Conservation (phyloP, 164 flowering plant genomes). For the Magnolia officinalis region DNA sequence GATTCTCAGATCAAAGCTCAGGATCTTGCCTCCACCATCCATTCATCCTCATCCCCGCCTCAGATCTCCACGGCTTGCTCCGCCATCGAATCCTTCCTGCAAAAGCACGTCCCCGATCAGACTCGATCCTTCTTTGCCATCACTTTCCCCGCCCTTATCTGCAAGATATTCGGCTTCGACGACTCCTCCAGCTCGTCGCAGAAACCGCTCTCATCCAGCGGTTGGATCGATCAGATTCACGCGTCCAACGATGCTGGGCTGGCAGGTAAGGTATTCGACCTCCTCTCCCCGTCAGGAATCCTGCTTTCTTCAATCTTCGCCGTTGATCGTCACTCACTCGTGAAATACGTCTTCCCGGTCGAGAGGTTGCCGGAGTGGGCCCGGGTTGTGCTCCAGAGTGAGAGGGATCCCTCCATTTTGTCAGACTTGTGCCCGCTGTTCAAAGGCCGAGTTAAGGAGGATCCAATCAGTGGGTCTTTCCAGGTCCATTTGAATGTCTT, state of each 20-base stretch:
- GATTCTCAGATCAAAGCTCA: slow-evolving; percentile 61
- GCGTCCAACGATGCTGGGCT: slow-evolving; percentile 35
- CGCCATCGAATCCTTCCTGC: slow-evolving; percentile 60
- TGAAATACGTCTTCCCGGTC: slow-evolving; percentile 68
- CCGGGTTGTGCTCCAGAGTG: slow-evolving; percentile 43
- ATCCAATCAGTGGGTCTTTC: slow-evolving; percentile 31
- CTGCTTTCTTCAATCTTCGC: slow-evolving; percentile 49
- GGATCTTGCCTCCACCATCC: slow-evolving; percentile 51
- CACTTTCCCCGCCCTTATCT: slow-evolving; percentile 71
- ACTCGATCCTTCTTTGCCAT: slow-evolving; percentile 70
- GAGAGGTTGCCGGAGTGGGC: slow-evolving; percentile 86
- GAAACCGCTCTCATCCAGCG: slow-evolving; percentile 18
- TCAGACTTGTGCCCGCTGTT: slow-evolving; percentile 61
- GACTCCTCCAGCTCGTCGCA: slow-evolving; percentile 26
- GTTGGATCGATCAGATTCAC: slow-evolving; percentile 58
- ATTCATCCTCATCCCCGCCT: slow-evolving; percentile 47
- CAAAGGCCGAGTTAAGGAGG: slow-evolving; percentile 47
- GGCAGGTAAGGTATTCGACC: slow-evolving; percentile 35
- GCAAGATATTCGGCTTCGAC: slow-evolving; percentile 69
- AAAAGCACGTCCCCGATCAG: slow-evolving; percentile 60
- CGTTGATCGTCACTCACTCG: slow-evolving; percentile 58
- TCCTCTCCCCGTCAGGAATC: slow-evolving; percentile 59
- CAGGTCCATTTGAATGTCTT: slow-evolving; percentile 76
- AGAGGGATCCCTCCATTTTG: slow-evolving; percentile 36
- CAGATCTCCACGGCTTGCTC: slow-evolving; percentile 51